These are phyloP conservation scores for Acarospora socialis DNA, from an alignment of 2,329 filamentous ascomycete species.

Conservation along the genomic window DNA sequence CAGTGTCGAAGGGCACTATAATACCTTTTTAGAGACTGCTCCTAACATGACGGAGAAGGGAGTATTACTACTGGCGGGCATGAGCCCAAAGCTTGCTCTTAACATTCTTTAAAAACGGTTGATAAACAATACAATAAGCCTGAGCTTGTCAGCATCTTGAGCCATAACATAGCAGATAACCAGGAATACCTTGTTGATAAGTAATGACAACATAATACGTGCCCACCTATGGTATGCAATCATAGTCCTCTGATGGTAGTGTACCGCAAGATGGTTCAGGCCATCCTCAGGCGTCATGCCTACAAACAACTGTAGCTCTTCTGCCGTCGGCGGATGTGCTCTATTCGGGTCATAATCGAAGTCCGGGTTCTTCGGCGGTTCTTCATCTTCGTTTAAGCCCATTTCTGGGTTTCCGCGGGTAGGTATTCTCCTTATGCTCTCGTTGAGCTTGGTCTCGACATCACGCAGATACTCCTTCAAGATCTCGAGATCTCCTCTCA, in stretches of 20 bases:
- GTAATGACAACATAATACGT: constrained; percentile 29
- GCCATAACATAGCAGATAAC: neutral
- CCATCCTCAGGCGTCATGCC: constrained; percentile 11
- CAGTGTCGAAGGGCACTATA: constrained; percentile 30
- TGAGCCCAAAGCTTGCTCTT: constrained; percentile 33
- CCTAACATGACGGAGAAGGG: neutral
- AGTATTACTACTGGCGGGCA: constrained; percentile 24
- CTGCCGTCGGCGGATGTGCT: too few species aligned
- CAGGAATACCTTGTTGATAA: constrained; percentile 27
- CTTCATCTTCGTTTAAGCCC: too few species aligned
- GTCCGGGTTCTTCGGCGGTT: too few species aligned
- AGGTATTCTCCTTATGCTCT: constrained; percentile 30
- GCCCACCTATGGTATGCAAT: constrained; percentile 34
- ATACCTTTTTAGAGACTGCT: neutral
- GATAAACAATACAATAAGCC: constrained; percentile 33
- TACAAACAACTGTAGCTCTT: constrained; percentile 24
- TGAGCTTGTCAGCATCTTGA: constrained; percentile 7
- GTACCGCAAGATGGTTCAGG: constrained; percentile 17
- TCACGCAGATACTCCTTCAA: constrained; percentile 27
- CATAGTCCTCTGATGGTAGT: constrained; percentile 30
- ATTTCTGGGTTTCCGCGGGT: constrained; percentile 17
- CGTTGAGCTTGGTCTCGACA: constrained; percentile 28
- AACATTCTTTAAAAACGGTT: constrained; percentile 34
- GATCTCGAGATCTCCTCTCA: constrained; percentile 30
- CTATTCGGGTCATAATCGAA: too few species aligned